Evolutionary conservation across 345 rosid genomes (phyloP), one percentile per base, ranked within the genome.

Genomic region (Arabidopsis arenosa): DNA sequence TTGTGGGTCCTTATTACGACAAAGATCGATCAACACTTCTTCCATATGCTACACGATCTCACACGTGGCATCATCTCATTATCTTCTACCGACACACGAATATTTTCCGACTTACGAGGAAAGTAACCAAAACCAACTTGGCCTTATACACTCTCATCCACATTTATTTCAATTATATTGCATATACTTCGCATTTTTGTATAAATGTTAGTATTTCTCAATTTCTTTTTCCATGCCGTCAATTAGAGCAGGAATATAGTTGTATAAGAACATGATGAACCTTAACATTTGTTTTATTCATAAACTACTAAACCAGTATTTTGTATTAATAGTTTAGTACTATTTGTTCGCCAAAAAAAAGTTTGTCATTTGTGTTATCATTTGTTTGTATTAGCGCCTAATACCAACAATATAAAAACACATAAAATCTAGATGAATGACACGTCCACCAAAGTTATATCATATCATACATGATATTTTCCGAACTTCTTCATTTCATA

Each of bases 31-130:
- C 71, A 2, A 67, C 13, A 47, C 28, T 48, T 54, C 43, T 53
- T 47, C 70, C 58, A 7, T 66, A 17, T 66, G 59, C 36, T 36
- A 67, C 72, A 52, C 57, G 53, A 75, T 58, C 61, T 66, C 28
- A 10, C 56, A 75, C 62, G 63, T 75, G 79, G 69, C 74, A 4
- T 60, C 39, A 60, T 68, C 55, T 52, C 48, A 32, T 68, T 61
- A 18, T 32, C 48, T 41, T 68, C 68, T 75, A 75, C 74, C 79
- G 79, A 68, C 79, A 75, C 40, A 78, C 82, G 85, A 85, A 85
- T 83, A 80, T 86, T 68, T 72, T 74, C 81, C 68, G 74, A 80
- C 78, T 82, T 83, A 68, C 87, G 89, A 86, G 86, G 87, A 81
- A 85, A 61, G 80, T 53, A 57, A 30, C 75, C 53, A 21, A 30